phyloP scores from a whole-genome alignment of 2,329 filamentous ascomycete genomes.

The Fusarium xylarioides region DNA sequence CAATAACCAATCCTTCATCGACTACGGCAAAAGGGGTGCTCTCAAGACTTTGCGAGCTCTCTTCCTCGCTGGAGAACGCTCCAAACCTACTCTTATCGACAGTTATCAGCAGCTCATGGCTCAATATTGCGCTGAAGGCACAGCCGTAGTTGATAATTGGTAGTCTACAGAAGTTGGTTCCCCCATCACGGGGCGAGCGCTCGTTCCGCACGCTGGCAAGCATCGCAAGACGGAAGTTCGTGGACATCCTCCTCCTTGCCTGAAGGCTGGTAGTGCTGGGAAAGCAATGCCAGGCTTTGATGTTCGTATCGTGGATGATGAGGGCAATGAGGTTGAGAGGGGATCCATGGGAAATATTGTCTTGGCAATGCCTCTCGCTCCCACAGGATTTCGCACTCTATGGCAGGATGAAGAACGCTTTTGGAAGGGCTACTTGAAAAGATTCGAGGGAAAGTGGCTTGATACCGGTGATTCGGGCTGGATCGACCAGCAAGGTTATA shows the following conservation, averaged over 20 bases:
- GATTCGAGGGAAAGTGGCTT: conserved; percentile 84
- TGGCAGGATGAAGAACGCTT: conserved; percentile 90
- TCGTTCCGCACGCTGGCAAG: conserved; percentile 66
- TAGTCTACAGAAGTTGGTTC: conserved; percentile 69
- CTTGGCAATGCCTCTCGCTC: conserved; percentile 81
- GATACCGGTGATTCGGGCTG: conserved; percentile 93
- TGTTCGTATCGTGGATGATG: conserved; percentile 83
- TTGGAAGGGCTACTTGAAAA: conserved; percentile 83
- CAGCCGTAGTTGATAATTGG: conserved; percentile 68
- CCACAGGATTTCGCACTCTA: conserved; percentile 84
- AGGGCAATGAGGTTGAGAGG: conserved; percentile 73
- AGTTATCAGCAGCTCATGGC: conserved; percentile 80
- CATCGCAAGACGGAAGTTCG: conserved; percentile 57
- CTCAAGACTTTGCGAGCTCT: conserved; percentile 77
- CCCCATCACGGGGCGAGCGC: conserved; percentile 65
- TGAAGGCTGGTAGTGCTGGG: conserved; percentile 87
- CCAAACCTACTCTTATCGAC: conserved; percentile 84
- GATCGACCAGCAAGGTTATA: conserved; percentile 77
- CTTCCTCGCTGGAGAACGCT: conserved; percentile 89
- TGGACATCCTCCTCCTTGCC: conserved; percentile 56
- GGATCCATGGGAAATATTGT: conserved; percentile 94
- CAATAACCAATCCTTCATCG: conserved; percentile 71
- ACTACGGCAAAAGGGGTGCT: conserved; percentile 72
- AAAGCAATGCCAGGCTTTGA: conserved; percentile 94
- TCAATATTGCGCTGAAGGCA: conserved; percentile 69